A percentile compares a stretch with the other conserved stretches of the same genome.
These are phyloP conservation scores for Pyrrhoderma noxium DNA, from an alignment of 1,284 basidiomycete species.

Conservation along the genomic window DNA sequence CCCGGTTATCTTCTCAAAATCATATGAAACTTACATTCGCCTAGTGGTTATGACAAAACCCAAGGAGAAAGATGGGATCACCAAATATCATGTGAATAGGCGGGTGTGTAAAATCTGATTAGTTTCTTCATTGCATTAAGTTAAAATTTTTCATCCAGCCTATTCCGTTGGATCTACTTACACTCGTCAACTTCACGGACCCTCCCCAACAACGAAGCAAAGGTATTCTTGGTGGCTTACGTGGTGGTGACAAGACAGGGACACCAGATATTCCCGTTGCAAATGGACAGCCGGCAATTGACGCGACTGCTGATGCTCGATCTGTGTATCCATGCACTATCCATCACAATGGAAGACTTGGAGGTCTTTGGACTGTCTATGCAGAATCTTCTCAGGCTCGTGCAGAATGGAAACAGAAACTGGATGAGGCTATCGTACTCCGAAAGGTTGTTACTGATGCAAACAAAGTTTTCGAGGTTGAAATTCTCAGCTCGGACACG, in stretches of 20 bases:
- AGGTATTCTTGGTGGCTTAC: constrained; percentile 51
- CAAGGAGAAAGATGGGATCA: constrained; percentile 64
- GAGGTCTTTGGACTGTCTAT: constrained; percentile 80
- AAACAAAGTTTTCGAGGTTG: constrained; percentile 88
- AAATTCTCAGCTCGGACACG: constrained; percentile 78
- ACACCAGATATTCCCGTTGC: constrained; percentile 28
- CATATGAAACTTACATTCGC: too few relatives aligned
- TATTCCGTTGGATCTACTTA: constrained; percentile 82
- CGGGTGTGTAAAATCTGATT: constrained; percentile 43
- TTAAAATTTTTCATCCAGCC: constrained; percentile 44
- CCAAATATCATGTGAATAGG: constrained; percentile 73
- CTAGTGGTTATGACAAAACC: constrained; percentile 89
- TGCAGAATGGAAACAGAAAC: constrained; percentile 81
- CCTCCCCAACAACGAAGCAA: constrained; percentile 58
- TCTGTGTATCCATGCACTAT: constrained; percentile 79
- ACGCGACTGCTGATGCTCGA: constrained; percentile 53
- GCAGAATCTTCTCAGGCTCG: constrained; percentile 74
- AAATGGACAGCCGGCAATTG: constrained; percentile 33
- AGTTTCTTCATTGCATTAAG: constrained; percentile 1
- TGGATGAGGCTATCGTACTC: constrained; percentile 83
- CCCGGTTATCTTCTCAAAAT: too few relatives aligned
- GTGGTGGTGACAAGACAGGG: constrained; percentile 33
- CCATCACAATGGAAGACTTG: constrained; percentile 76
- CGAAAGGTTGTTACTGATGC: constrained; percentile 84
- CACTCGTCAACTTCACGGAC: constrained; percentile 74